These are phyloP conservation scores for Tricholoma sp. DNA, from an alignment of 768 basidiomycete genomes.

Conservation along the genomic window DNA sequence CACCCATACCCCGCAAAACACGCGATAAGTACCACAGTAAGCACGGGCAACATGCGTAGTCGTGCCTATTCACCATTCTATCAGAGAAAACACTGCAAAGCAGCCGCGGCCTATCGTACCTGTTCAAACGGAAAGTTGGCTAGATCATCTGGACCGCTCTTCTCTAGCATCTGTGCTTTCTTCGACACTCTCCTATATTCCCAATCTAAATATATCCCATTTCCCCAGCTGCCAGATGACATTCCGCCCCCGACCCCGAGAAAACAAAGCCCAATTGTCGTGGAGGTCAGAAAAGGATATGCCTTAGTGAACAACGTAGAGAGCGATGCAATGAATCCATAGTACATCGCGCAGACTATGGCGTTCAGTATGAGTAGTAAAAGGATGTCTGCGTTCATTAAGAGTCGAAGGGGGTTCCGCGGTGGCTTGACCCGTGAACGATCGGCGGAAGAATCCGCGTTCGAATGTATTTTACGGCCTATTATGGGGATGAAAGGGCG, in stretches of 20 bases:
- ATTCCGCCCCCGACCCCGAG: constrained; percentile 72
- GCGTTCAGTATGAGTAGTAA: constrained; percentile 48
- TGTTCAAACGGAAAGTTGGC: constrained; percentile 55
- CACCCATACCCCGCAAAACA: constrained; percentile 56
- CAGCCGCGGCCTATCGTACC: constrained; percentile 15
- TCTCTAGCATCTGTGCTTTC: constrained; percentile 22
- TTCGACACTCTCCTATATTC: constrained; percentile 47
- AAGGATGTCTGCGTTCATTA: constrained; percentile 52
- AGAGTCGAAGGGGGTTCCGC: constrained; percentile 50
- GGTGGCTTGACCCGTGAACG: constrained; percentile 23
- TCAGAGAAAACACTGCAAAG: background rate
- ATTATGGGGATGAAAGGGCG: constrained; percentile 50
- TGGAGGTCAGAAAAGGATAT: constrained; percentile 58
- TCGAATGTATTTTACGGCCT: background rate
- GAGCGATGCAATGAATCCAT: constrained; percentile 54
- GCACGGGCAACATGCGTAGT: constrained; percentile 39
- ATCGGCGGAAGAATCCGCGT: background rate
- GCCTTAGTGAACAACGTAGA: constrained; percentile 53
- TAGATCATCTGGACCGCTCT: constrained; percentile 20
- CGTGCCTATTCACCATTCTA: constrained; percentile 31
- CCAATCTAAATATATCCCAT: constrained; percentile 60
- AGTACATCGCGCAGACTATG: constrained; percentile 50
- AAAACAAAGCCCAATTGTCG: constrained; percentile 72
- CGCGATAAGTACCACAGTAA: constrained; percentile 32
- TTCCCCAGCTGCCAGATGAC: constrained; percentile 50